These are phyloP conservation scores for Cenococcum geophilum DNA, from an alignment of 495 filamentous ascomycete species.

Conservation along the genomic window DNA sequence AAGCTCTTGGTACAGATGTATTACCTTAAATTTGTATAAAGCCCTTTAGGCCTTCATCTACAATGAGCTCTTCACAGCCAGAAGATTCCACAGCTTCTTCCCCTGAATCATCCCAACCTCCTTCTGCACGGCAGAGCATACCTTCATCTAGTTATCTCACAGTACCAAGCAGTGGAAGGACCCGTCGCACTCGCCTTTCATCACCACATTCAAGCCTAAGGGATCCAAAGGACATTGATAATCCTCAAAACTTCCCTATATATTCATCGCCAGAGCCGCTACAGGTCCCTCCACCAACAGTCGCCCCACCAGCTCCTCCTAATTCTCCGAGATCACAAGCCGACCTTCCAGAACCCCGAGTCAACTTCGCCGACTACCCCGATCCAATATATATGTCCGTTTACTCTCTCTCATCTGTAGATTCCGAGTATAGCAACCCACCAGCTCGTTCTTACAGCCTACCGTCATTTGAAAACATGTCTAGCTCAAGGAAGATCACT, in stretches of 20 bases:
- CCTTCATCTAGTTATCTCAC: constrained; percentile 22
- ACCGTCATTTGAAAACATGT: constrained; percentile 29
- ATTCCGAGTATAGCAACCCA: constrained; percentile 31
- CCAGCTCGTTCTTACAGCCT: constrained; percentile 22
- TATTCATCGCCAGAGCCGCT: not conserved
- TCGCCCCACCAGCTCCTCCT: not conserved
- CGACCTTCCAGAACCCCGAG: not conserved
- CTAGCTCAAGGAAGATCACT: constrained; percentile 14
- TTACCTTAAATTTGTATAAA: constrained; percentile 22
- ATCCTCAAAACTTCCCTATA: not conserved
- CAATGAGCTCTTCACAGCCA: constrained; percentile 18
- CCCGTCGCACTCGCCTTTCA: not conserved
- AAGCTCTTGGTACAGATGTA: not conserved
- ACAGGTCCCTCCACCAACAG: not conserved
- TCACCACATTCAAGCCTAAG: constrained; percentile 3
- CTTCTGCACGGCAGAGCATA: constrained; percentile 11
- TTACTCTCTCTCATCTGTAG: constrained; percentile 17
- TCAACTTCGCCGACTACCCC: constrained; percentile 5
- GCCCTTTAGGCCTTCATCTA: not conserved
- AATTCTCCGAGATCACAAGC: not conserved
- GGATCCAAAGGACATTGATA: not conserved
- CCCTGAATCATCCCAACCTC: constrained; percentile 10
- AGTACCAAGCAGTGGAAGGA: constrained; percentile 15
- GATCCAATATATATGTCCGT: constrained; percentile 24
- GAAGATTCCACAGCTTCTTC: constrained; percentile 7